Base-by-base conservation (phyloP, 1,284 basidiomycete species). In the Schizophyllum commune region DNA sequence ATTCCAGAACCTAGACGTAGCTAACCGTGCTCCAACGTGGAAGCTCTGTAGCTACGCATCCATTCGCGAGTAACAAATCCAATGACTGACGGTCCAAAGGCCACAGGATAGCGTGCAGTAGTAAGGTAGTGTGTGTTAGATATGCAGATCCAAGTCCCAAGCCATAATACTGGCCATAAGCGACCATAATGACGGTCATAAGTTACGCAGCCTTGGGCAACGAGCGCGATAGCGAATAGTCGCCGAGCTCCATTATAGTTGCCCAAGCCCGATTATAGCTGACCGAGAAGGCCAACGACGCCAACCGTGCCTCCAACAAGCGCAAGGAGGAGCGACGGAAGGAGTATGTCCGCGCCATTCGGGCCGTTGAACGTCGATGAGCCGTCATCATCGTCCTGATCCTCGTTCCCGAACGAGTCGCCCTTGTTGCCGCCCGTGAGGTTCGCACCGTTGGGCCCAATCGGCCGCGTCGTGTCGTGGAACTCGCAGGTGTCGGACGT, bases 401-500 rank as follows among this genome's bases (percentile, higher is more conserved):
- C 13, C 39, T 47, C 13, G 39, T 47, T 27, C 27, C 27, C 27
- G 39, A 47, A 47, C 17, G 39, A 47, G 39, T 17, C 39, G 39
- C 39, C 39, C 13, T 13, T 76, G 54, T 82, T 79, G 47, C 83
- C 85, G 20, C 85, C 85, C 33, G 86, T 89, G 57, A 88, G 71
- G 68, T 88, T 88, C 52, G 83, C 83, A 58, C 86, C 86, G 66
- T 89, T 89, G 8, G 87, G 83, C 82, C 87, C 88, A 61, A 92
- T 87, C 5, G 88, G 81, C 61, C 84, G 75, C 11, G 86, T 83
- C 58, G 79, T 71, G 67, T 91, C 88, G 5, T 71, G 72, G 71
- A 91, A 91, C 1, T 78, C 73, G 71, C 89, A 91, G 1, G 72
- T 73, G 58, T 65, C 66, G 2, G 80, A 78, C 1, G 73, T 78